These are phyloP conservation scores for Mycena amicta DNA, from an alignment of 768 basidiomycete genomes.

Conservation along the genomic window DNA sequence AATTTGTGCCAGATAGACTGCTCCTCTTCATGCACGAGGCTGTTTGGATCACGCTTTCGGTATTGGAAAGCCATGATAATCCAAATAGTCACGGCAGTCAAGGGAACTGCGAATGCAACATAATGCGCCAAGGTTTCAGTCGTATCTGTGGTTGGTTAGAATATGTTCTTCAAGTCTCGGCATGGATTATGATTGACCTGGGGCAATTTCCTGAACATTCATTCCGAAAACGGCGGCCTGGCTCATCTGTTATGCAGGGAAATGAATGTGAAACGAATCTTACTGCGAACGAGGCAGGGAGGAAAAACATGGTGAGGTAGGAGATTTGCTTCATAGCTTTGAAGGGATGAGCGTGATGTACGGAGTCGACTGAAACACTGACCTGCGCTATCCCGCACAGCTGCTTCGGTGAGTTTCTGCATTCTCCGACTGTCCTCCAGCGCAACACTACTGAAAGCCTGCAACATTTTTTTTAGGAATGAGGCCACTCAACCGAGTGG, in stretches of 20 bases:
- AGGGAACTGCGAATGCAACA: constrained; percentile 37
- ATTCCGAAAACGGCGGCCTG: constrained; percentile 58
- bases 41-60: constrained; percentile 13
- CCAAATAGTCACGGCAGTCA: constrained; percentile 51
- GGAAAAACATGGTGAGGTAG: constrained; percentile 63
- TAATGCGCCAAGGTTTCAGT: constrained; percentile 41
- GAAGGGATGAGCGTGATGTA: not conserved
- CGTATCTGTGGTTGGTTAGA: constrained; percentile 6
- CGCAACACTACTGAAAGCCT: constrained; percentile 53
- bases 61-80: constrained; percentile 49
- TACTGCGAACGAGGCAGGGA: constrained; percentile 57
- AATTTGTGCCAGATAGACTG: constrained; percentile 1
- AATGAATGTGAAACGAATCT: too few species aligned
- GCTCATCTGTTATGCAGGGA: too few species aligned
- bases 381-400: constrained; percentile 47
- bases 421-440: constrained; percentile 49
- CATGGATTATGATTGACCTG: too few species aligned
- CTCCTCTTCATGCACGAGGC: constrained; percentile 4
- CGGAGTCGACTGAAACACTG: constrained; percentile 4
- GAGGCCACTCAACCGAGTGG: too few species aligned
- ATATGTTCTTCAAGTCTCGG: too few species aligned
- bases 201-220: constrained; percentile 52
- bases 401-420: constrained; percentile 42
- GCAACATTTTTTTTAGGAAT: too few species aligned
- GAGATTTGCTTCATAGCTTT: constrained; percentile 55